A percentile compares a stretch with the other conserved stretches of the same genome.
Evolutionary conservation across 305 asterid genomes (phyloP).

Genomic region (Rubia tinctorum): DNA sequence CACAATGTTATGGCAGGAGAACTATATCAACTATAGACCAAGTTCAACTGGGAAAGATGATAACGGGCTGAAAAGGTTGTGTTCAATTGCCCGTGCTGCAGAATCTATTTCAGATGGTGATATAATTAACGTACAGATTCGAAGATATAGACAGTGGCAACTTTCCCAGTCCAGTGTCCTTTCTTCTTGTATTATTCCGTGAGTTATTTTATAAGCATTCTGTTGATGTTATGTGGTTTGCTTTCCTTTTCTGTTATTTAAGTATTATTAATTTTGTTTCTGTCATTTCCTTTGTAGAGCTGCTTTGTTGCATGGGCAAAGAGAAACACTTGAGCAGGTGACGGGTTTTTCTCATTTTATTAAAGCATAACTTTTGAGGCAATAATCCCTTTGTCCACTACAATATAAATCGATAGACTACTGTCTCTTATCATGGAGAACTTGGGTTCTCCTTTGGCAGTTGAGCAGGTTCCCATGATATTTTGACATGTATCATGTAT

Average conservation of each 20-base stretch:
- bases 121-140: slow-evolving; percentile 85
- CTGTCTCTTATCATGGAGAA: neutral
- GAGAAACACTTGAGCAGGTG: slow-evolving; percentile 88
- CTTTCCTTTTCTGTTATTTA: neutral
- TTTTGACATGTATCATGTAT: neutral
- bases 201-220: slow-evolving; percentile 31
- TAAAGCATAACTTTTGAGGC: neutral
- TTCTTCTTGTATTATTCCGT: slow-evolving; percentile 89
- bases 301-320: slow-evolving; percentile 85
- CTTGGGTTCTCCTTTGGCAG: neutral
- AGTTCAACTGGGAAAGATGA: slow-evolving; percentile 76
- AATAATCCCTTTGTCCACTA: neutral
- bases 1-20: slow-evolving; percentile 61
- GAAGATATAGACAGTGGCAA: slow-evolving; percentile 96
- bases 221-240: slow-evolving; percentile 2
- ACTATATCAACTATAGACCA: slow-evolving; percentile 89
- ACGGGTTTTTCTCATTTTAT: slow-evolving; percentile 19
- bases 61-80: slow-evolving; percentile 75
- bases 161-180: slow-evolving; percentile 79
- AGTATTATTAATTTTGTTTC: slow-evolving; percentile 13
- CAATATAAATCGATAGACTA: neutral
- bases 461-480: neutral
- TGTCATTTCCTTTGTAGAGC: slow-evolving; percentile 53
- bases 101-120: slow-evolving; percentile 99
- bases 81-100: slow-evolving; percentile 74